Conservation (phyloP, 1,284 basidiomycete species). For the Sanghuangporus sanghuang region DNA sequence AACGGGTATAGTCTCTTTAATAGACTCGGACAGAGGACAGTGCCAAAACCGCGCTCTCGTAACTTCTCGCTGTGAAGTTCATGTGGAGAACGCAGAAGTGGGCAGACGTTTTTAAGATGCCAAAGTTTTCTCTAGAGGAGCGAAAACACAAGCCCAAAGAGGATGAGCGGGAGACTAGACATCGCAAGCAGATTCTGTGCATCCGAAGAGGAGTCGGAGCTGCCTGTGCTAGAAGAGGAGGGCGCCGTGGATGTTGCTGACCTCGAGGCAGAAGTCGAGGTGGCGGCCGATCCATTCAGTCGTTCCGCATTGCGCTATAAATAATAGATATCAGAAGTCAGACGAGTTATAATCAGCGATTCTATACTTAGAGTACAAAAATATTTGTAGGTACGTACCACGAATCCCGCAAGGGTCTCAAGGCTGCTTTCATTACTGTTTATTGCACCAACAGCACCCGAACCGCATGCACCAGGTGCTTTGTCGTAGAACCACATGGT, state of each 20-base stretch:
- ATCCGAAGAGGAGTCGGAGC: slow-evolving; percentile 12
- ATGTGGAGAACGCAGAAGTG: background rate
- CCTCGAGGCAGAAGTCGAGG: slow-evolving; percentile 21
- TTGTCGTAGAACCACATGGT: slow-evolving; percentile 60
- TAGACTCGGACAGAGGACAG: background rate
- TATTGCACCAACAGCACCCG: slow-evolving; percentile 57
- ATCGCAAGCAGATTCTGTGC: background rate
- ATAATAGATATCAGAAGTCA: slow-evolving; percentile 5
- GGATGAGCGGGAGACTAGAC: background rate
- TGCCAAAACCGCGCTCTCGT: background rate
- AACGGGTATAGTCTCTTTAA: background rate
- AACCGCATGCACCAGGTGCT: slow-evolving; percentile 39
- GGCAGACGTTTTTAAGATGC: background rate
- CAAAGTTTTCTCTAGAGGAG: background rate
- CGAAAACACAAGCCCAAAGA: background rate
- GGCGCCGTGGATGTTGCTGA: background rate
- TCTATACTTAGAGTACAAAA: background rate
- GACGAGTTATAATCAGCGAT: slow-evolving; percentile 5
- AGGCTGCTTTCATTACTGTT: slow-evolving; percentile 45
- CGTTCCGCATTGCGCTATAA: slow-evolving; percentile 46
- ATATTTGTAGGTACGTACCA: slow-evolving; percentile 30
- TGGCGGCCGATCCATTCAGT: slow-evolving; percentile 40
- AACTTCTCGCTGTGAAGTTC: background rate
- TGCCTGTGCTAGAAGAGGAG: slow-evolving; percentile 18
- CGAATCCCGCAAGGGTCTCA: slow-evolving; percentile 48